Base-by-base conservation (phyloP, 306 rosid species). In the Medicago arabica region DNA sequence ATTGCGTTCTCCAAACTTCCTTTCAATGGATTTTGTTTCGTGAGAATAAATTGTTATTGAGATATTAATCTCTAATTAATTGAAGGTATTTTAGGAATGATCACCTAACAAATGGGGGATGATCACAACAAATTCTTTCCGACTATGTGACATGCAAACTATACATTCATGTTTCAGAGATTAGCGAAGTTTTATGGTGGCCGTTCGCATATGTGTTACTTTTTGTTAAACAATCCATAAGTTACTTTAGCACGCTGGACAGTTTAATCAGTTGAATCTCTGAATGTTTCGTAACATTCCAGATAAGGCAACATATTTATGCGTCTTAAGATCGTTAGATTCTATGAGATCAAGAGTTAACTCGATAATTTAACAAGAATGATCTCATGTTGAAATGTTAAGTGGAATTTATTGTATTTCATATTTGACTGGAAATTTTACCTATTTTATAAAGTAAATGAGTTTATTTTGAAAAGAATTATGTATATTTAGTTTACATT, bases 311-410 rank as follows among this genome's bases (percentile, higher is more conserved):
- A 57, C 39, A 51, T 19, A 12, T 55, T n/a, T 23, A 62, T 36
- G 17, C 57, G 53, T 12, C 50, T 62, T 64, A 66, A 47, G 80
- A 53, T 67, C 8, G 3, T 65, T 39, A 75, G 23, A 17, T 75
- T 9, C 16, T 17, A 7, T 12, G 49, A 41, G 60, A 6, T 57
- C 15, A 49, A 49, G 71, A 50, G 50, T 8, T 60, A 46, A 31
- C 21, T 62, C 1, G 0, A 47, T 38, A 62, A 36, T 36, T 73
- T 74, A 31, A 60, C 59, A 25, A 59, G 46, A 51, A 31, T 6
- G 71, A 31, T 46, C 39, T 46, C 60, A 38, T 28, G 21, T 63
- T 50, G 40, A 75, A 17, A 18, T 47, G 34, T 62, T 60, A 16
- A 39, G 31, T 62, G 34, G 19, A 4, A 17, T 16, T 34, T 72